Percentiles rank a stretch among this genome's conserved stretches.
These are phyloP conservation scores for Salix dunnii DNA, from an alignment of 345 rosid species.

Conservation along the genomic window DNA sequence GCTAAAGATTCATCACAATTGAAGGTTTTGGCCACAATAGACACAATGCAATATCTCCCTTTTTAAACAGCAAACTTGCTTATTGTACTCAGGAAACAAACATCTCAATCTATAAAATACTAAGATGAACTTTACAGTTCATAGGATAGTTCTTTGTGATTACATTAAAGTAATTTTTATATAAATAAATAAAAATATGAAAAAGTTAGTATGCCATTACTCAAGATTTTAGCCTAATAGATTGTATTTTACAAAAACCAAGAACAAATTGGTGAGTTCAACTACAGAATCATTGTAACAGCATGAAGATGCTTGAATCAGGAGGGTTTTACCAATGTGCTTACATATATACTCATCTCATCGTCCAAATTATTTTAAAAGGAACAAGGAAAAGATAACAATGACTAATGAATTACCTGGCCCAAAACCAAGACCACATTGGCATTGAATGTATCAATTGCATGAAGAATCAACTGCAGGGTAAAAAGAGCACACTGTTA, in stretches of 20 bases:
- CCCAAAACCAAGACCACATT: slow-evolving; percentile 88
- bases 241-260: neutral
- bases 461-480: slow-evolving; percentile 74
- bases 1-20: too few relatives aligned
- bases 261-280: neutral
- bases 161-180: too few relatives aligned
- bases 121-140: too few relatives aligned
- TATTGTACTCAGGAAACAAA: too few relatives aligned
- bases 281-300: neutral
- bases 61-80: too few relatives aligned
- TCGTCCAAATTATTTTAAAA: neutral
- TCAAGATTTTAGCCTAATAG: neutral
- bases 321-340: neutral
- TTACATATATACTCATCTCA: neutral
- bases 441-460: slow-evolving; percentile 73
- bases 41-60: too few relatives aligned
- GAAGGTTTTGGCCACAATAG: too few relatives aligned
- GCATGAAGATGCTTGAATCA: neutral
- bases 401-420: slow-evolving; percentile 42
- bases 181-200: neutral
- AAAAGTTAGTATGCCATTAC: neutral
- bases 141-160: too few relatives aligned
- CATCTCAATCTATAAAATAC: too few relatives aligned
- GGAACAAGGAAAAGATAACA: neutral
- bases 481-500: neutral